These are phyloP conservation scores for Sarocladiaceae sp. DNA, from an alignment of 2,329 filamentous ascomycete genomes.

Conservation along the genomic window DNA sequence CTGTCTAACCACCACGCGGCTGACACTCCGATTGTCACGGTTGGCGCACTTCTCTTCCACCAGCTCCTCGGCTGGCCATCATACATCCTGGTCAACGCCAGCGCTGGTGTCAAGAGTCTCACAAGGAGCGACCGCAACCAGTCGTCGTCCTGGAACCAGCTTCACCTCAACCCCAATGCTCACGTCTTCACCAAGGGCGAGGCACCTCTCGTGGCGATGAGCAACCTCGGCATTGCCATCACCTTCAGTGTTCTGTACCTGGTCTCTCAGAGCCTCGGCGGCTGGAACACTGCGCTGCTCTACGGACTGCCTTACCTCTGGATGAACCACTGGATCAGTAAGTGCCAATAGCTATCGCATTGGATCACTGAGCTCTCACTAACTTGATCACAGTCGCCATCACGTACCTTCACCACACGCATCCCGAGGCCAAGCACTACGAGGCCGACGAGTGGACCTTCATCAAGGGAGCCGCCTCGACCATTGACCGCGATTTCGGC, in stretches of 20 bases:
- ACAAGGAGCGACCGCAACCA: conserved; percentile 35
- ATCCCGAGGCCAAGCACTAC: conserved; percentile 36
- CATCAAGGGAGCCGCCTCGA: conserved; percentile 52
- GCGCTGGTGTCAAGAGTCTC: conserved; percentile 39
- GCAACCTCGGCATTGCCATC: conserved; percentile 52
- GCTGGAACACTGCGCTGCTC: conserved; percentile 48
- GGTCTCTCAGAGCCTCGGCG: conserved; percentile 46
- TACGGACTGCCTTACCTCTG: conserved; percentile 62
- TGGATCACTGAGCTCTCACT: conserved; percentile 10
- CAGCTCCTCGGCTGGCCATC: conserved; percentile 59
- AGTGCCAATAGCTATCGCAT: conserved; percentile 17
- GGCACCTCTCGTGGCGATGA: conserved; percentile 48
- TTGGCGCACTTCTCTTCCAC: conserved; percentile 49
- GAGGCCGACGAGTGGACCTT: conserved; percentile 44
- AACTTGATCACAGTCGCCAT: conserved; percentile 51
- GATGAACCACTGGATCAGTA: conserved; percentile 65
- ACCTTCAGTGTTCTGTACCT: conserved; percentile 45
- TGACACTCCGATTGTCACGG: conserved; percentile 28
- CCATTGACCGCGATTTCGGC: conserved; percentile 57
- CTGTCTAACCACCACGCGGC: neutral
- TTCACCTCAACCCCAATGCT: conserved; percentile 55
- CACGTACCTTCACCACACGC: conserved; percentile 69
- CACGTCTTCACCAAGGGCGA: conserved; percentile 55
- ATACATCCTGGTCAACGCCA: conserved; percentile 56
- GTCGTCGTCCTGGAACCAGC: conserved; percentile 28